These are phyloP conservation scores for Tolypocladium ophioglossoides DNA, from an alignment of 2,329 filamentous ascomycete species.

Conservation along the genomic window DNA sequence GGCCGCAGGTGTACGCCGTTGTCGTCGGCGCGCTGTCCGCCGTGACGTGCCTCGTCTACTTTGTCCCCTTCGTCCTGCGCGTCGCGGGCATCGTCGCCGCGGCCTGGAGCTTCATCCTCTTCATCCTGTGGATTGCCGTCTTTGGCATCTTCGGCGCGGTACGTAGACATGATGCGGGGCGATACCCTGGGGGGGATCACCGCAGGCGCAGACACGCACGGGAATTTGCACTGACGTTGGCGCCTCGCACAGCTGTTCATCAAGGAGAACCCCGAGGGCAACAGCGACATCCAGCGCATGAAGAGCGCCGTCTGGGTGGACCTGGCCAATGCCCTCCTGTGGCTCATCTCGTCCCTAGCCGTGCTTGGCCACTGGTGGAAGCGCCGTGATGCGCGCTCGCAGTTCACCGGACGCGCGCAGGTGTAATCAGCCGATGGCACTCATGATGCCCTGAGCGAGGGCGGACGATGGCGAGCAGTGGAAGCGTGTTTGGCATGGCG, in stretches of 20 bases:
- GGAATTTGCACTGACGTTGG: neutral
- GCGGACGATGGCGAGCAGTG: slow-evolving; percentile 1
- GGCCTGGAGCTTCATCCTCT: slow-evolving; percentile 60
- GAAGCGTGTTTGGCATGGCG: neutral
- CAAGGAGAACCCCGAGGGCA: slow-evolving; percentile 51
- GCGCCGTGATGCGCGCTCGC: slow-evolving; percentile 38
- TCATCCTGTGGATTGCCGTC: slow-evolving; percentile 68
- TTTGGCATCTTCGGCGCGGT: slow-evolving; percentile 75
- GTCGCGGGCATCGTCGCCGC: slow-evolving; percentile 40
- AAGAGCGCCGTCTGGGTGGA: slow-evolving; percentile 82
- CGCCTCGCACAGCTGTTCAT: slow-evolving; percentile 53
- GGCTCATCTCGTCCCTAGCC: slow-evolving; percentile 54
- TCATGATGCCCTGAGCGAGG: neutral
- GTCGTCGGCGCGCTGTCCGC: slow-evolving; percentile 57
- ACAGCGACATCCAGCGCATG: slow-evolving; percentile 61
- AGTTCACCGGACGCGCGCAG: slow-evolving; percentile 49
- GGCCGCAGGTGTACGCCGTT: slow-evolving; percentile 54
- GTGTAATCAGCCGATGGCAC: slow-evolving; percentile 23
- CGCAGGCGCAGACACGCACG: too few species aligned
- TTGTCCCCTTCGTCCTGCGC: slow-evolving; percentile 49
- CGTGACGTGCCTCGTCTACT: slow-evolving; percentile 53
- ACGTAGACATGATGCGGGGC: slow-evolving; percentile 6
- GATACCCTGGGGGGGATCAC: too few species aligned
- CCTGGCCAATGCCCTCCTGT: slow-evolving; percentile 62
- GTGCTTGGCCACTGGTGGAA: slow-evolving; percentile 48